Percentiles rank a stretch among this genome's conserved stretches.
Evolutionary conservation across 371 early-diverging fungal genomes (phyloP).

Genomic region (Mucor racemosus): DNA sequence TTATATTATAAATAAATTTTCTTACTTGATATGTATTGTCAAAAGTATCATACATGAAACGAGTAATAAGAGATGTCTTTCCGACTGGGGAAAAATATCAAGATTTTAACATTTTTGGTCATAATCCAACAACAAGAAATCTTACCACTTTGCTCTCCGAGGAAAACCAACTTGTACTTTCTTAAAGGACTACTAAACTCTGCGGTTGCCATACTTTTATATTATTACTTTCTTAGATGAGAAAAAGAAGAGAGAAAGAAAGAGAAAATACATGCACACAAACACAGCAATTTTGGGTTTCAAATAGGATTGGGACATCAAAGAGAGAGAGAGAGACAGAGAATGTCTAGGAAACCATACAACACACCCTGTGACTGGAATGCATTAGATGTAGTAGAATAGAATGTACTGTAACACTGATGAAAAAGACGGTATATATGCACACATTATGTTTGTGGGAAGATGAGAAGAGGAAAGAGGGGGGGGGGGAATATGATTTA

Average conservation of each 20-base stretch:
- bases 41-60: conserved; percentile 98
- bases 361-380: background rate
- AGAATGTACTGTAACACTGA: too few relatives aligned
- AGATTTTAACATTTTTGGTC: conserved; percentile 1
- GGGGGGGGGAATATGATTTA: background rate
- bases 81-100: conserved; percentile 69
- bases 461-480: background rate
- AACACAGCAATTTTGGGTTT: background rate
- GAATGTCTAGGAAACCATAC: background rate
- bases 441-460: background rate
- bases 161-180: conserved; percentile 89
- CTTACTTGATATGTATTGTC: conserved; percentile 91
- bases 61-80: conserved; percentile 97
- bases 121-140: background rate
- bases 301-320: background rate
- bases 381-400: background rate
- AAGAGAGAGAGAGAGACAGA: too few relatives aligned
- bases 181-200: conserved; percentile 65
- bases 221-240: conserved; percentile 10
- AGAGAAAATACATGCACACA: background rate
- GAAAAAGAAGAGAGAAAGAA: conserved; percentile 14
- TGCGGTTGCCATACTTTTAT: conserved; percentile 29
- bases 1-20: background rate
- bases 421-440: background rate
- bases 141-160: conserved; percentile 94